A percentile compares a stretch with the other conserved stretches of the same genome.
Conservation (phyloP, 2,329 filamentous ascomycete species). For the Aspergillus brasiliensis region DNA sequence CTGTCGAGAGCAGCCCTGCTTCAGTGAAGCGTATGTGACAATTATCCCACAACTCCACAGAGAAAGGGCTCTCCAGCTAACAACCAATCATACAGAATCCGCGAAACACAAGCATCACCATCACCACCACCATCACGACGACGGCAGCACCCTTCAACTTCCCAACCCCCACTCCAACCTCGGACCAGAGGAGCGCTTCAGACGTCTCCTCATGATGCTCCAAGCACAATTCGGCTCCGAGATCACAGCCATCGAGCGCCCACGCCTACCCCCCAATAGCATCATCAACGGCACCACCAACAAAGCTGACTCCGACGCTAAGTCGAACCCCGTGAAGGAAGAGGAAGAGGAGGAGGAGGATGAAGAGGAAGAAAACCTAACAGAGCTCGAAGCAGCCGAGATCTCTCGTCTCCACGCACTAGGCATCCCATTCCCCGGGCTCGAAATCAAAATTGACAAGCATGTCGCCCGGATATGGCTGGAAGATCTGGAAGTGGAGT, state of each 20-base stretch:
- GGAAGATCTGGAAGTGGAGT: slow-evolving; percentile 89
- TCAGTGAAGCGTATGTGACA: slow-evolving; percentile 75
- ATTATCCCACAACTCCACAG: neutral
- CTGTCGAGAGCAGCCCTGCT: slow-evolving; percentile 89
- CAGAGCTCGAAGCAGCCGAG: slow-evolving; percentile 65
- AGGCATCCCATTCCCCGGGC: slow-evolving; percentile 86
- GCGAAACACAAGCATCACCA: slow-evolving; percentile 63
- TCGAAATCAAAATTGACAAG: slow-evolving; percentile 85
- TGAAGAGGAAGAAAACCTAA: slow-evolving; percentile 49
- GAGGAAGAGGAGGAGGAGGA: slow-evolving; percentile 40
- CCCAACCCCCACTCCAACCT: slow-evolving; percentile 75
- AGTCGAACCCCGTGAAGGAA: slow-evolving; percentile 21
- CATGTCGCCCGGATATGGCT: slow-evolving; percentile 87
- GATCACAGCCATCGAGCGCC: slow-evolving; percentile 73
- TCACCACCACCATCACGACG: slow-evolving; percentile 54
- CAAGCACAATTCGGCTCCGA: slow-evolving; percentile 95
- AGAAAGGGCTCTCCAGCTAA: too few relatives aligned
- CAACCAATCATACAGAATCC: slow-evolving; percentile 46
- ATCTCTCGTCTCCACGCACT: slow-evolving; percentile 76
- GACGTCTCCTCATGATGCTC: slow-evolving; percentile 89
- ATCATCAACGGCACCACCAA: slow-evolving; percentile 19
- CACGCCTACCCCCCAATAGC: slow-evolving; percentile 44
- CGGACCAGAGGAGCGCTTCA: slow-evolving; percentile 73
- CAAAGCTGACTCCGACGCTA: slow-evolving; percentile 13
- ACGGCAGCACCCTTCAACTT: slow-evolving; percentile 46